Evolutionary conservation across 345 rosid species (phyloP).

Genomic region (Dipteronia dyeriana): DNA sequence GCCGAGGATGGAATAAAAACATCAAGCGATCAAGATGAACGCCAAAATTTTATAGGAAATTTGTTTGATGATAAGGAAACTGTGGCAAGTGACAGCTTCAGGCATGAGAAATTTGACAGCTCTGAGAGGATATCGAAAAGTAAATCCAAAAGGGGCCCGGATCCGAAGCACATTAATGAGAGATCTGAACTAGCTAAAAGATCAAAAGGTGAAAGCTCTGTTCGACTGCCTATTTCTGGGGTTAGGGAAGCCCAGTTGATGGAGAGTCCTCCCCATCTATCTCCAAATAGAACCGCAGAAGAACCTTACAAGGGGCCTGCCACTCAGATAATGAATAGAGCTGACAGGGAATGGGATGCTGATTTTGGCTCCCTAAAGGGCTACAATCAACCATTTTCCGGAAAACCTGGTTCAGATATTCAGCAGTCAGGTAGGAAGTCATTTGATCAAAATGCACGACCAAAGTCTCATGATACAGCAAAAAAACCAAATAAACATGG

Average conservation of each 20-base stretch:
- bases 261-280: slow-evolving; percentile 35
- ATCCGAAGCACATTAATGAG: slow-evolving; percentile 41
- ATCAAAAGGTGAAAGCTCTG: slow-evolving; percentile 50
- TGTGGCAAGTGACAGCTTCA: slow-evolving; percentile 37
- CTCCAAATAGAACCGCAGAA: slow-evolving; percentile 35
- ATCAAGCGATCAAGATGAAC: slow-evolving; percentile 43
- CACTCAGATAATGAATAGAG: slow-evolving; percentile 36
- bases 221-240: slow-evolving; percentile 42
- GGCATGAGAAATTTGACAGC: slow-evolving; percentile 53
- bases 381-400: slow-evolving; percentile 39
- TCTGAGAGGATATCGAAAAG: slow-evolving; percentile 44
- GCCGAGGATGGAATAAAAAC: slow-evolving; percentile 35
- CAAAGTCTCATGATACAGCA: slow-evolving; percentile 44
- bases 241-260: slow-evolving; percentile 40
- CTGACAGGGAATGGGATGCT: slow-evolving; percentile 40
- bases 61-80: slow-evolving; percentile 76
- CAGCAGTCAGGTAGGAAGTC: slow-evolving; percentile 43
- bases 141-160: slow-evolving; percentile 54
- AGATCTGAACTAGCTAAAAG: slow-evolving; percentile 53
- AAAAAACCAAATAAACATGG: slow-evolving; percentile 46
- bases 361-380: slow-evolving; percentile 44
- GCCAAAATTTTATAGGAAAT: slow-evolving; percentile 70
- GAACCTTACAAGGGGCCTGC: slow-evolving; percentile 43
- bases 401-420: slow-evolving; percentile 48
- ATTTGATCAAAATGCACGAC: slow-evolving; percentile 38